phyloP scores from a whole-genome alignment of 208 protist species.

The Leishmania turanica region DNA sequence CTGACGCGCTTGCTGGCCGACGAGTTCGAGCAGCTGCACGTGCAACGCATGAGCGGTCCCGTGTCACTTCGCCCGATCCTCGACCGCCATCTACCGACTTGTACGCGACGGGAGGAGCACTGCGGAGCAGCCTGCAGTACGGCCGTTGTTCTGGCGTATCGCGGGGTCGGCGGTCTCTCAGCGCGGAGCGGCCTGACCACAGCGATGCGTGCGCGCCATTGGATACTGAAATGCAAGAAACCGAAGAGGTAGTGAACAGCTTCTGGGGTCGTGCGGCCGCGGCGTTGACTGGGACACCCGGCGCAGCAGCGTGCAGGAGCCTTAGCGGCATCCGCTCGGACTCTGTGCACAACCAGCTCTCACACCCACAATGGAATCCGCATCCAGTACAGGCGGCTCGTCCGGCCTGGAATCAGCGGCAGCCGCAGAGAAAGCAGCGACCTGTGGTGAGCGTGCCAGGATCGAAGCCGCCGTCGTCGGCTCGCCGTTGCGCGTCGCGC shows the following conservation, averaged over 20 bases:
- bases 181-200: slow-evolving; percentile 16
- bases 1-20: background rate
- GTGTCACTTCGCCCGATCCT: slow-evolving; percentile 34
- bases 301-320: slow-evolving; percentile 2
- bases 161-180: slow-evolving; percentile 27
- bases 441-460: slow-evolving; percentile 58
- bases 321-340: slow-evolving; percentile 13
- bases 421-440: slow-evolving; percentile 45
- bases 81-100: slow-evolving; percentile 33
- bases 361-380: slow-evolving; percentile 38
- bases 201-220: background rate
- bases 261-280: slow-evolving; percentile 7
- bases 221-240: background rate
- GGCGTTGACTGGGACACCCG: background rate
- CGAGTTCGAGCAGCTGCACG: background rate
- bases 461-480: slow-evolving; percentile 17
- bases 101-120: slow-evolving; percentile 30
- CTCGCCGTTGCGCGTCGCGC: slow-evolving; percentile 14
- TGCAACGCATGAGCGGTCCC: background rate
- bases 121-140: slow-evolving; percentile 41
- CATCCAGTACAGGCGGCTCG: slow-evolving; percentile 25
- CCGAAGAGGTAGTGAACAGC: background rate
- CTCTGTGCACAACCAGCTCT: background rate
- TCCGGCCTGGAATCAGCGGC: slow-evolving; percentile 72
- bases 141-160: slow-evolving; percentile 42